phyloP scores from a whole-genome alignment of 2,329 filamentous ascomycete genomes.

The Chalaropsis thielavioides region DNA sequence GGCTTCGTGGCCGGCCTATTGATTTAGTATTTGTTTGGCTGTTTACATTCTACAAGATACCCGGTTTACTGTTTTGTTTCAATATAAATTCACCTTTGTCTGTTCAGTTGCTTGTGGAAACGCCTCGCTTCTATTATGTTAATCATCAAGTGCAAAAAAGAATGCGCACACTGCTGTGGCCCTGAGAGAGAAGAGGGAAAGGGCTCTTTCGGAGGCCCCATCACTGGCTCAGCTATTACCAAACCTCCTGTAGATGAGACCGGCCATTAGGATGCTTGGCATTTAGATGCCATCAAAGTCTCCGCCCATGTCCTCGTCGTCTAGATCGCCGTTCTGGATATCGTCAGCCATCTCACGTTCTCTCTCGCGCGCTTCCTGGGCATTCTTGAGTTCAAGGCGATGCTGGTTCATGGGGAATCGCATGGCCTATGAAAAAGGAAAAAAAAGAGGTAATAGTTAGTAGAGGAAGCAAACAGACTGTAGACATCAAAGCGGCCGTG shows the following conservation, averaged over 20 bases:
- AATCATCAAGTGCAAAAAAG: slow-evolving; percentile 5
- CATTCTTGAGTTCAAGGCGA: slow-evolving; percentile 90
- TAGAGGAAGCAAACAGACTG: not conserved
- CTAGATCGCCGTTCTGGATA: slow-evolving; percentile 92
- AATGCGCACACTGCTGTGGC: not conserved
- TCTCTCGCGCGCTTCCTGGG: slow-evolving; percentile 90
- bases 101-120: slow-evolving; percentile 2
- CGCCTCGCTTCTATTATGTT: slow-evolving; percentile 12
- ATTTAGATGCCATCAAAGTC: slow-evolving; percentile 90
- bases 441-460: slow-evolving; percentile 21
- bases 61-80: not conserved
- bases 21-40: not conserved
- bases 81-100: not conserved
- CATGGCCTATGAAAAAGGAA: slow-evolving; percentile 58
- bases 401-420: slow-evolving; percentile 99
- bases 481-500: slow-evolving; percentile 18
- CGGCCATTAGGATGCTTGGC: not conserved
- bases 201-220: not conserved
- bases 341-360: slow-evolving; percentile 97
- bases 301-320: slow-evolving; percentile 88
- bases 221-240: not conserved
- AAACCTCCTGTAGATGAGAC: no score
- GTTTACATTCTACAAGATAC: not conserved
- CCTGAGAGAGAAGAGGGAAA: not conserved
- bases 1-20: not conserved